Conservation (phyloP, 345 rosid species). For the Adansonia digitata region DNA sequence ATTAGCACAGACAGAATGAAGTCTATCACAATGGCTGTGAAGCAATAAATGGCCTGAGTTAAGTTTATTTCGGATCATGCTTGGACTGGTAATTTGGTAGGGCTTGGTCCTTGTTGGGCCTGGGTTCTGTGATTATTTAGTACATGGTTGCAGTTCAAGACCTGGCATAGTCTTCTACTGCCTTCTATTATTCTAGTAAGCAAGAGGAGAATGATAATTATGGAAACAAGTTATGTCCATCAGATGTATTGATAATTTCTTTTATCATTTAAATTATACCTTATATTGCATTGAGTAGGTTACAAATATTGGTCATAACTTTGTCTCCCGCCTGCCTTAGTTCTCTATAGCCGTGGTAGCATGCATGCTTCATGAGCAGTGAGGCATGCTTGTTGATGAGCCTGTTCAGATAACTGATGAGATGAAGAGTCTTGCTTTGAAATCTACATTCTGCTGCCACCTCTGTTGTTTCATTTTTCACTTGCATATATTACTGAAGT, state of each 20-base stretch:
- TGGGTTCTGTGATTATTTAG: not conserved
- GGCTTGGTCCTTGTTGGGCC: not conserved
- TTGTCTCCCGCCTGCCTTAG: constrained; percentile 17
- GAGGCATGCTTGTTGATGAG: constrained; percentile 24
- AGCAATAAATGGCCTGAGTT: not conserved
- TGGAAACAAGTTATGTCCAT: not conserved
- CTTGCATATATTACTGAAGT: constrained; percentile 36
- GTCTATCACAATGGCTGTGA: not conserved
- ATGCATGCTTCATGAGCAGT: constrained; percentile 32
- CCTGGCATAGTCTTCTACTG: not conserved
- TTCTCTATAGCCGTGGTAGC: constrained; percentile 13
- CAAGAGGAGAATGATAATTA: not conserved
- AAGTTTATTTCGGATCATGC: not conserved
- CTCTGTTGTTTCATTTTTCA: constrained; percentile 32
- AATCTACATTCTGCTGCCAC: constrained; percentile 18
- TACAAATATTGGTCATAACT: constrained; percentile 15
- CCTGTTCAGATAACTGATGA: constrained; percentile 33
- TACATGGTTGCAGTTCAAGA: not conserved
- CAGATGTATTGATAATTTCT: too few species aligned
- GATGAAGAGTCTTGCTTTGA: constrained; percentile 30
- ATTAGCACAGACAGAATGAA: not conserved
- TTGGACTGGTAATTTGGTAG: not conserved
- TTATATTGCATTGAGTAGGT: not conserved
- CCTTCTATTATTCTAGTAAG: not conserved
- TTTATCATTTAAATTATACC: not conserved